Evolutionary conservation across 2,329 filamentous ascomycete genomes (phyloP).

Genomic region (Neopestalotiopsis rosae): DNA sequence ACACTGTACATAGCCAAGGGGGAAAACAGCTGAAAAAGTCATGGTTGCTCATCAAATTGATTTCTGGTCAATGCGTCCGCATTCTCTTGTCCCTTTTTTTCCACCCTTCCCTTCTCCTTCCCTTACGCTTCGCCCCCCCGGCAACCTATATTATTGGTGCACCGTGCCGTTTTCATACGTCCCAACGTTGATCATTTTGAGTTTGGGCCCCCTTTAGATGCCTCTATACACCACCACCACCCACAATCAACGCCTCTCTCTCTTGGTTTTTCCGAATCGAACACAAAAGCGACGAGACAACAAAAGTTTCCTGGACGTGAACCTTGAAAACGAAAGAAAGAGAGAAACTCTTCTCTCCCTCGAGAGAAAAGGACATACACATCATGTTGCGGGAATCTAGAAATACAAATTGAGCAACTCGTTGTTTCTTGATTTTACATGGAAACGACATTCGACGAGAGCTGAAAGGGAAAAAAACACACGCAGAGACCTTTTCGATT

Average conservation of each 20-base stretch:
- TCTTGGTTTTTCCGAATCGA: too few relatives aligned
- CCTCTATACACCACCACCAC: too few relatives aligned
- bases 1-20: too few relatives aligned
- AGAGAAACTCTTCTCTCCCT: not conserved
- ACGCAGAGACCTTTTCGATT: not conserved
- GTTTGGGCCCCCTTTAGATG: not conserved
- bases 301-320: too few relatives aligned
- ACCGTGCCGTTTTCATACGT: not conserved
- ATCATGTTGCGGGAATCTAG: not conserved
- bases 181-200: not conserved
- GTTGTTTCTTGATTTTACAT: not conserved
- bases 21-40: too few relatives aligned
- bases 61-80: too few relatives aligned
- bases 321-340: not conserved
- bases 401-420: not conserved
- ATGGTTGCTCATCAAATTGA: too few relatives aligned
- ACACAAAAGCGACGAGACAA: too few relatives aligned
- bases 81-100: too few relatives aligned
- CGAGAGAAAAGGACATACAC: not conserved
- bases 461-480: not conserved
- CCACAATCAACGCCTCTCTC: too few relatives aligned
- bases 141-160: conserved; percentile 2
- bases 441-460: not conserved
- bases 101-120: too few relatives aligned
- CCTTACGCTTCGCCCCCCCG: not conserved